Conservation (phyloP, 2,329 filamentous ascomycete species). For the Lecanicillium sp. region DNA sequence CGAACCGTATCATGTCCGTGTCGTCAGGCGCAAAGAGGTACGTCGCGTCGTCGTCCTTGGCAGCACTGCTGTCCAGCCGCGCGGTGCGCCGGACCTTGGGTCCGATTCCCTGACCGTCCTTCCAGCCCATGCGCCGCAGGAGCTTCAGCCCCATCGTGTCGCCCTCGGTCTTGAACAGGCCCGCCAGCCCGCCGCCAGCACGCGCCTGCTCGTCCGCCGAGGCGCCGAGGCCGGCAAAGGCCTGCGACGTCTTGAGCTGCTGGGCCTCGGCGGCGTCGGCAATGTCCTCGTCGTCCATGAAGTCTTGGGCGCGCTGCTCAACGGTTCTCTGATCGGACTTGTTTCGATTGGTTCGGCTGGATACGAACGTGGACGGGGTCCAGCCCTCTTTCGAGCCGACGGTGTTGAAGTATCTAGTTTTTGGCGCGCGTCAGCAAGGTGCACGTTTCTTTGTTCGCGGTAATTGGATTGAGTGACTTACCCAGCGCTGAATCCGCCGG, state of each 20-base stretch:
- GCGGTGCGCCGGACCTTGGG: conserved; percentile 75
- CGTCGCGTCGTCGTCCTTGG: conserved; percentile 37
- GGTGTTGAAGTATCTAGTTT: conserved; percentile 88
- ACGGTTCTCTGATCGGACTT: conserved; percentile 49
- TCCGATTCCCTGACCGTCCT: conserved; percentile 85
- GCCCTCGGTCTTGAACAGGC: conserved; percentile 64
- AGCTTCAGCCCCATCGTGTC: conserved; percentile 85
- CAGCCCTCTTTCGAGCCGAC: conserved; percentile 98
- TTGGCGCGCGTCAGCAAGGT: conserved; percentile 2
- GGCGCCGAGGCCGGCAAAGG: conserved; percentile 70
- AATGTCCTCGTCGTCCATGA: conserved; percentile 96
- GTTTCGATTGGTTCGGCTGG: conserved; percentile 72
- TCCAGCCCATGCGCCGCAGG: conserved; percentile 91
- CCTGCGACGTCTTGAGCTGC: conserved; percentile 64
- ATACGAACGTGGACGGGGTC: conserved; percentile 87
- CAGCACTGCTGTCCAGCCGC: conserved; percentile 45
- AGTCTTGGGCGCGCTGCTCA: conserved; percentile 70
- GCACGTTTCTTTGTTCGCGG: too few species aligned
- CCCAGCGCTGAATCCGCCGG: conserved; percentile 94
- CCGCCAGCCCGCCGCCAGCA: conserved; percentile 51
- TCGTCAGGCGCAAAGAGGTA: conserved; percentile 86
- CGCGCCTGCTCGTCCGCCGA: conserved; percentile 49
- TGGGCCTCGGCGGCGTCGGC: conserved; percentile 77
- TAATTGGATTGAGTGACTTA: conserved; percentile 46
- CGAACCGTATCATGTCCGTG: conserved; percentile 59